Base-by-base conservation (phyloP, 371 early-diverging fungal genomes). In the Apophysomyces variabilis region DNA sequence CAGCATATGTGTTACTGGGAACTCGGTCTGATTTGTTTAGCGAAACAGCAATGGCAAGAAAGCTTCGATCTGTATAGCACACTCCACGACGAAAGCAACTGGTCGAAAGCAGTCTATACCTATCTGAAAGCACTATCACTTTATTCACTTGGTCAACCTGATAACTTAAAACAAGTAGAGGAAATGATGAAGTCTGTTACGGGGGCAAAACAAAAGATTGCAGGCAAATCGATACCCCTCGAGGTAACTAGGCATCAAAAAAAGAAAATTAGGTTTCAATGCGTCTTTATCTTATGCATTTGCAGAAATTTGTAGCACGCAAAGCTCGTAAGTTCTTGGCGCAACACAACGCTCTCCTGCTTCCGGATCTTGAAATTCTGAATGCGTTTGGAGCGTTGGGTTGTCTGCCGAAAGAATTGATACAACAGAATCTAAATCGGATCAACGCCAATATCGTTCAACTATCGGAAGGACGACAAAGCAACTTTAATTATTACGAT, bases 1-100 rank as follows among this genome's bases (percentile, higher is more conserved):
- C 80, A 82, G 50, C 90, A 92, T 61, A 77, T 89, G 35, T 87
- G 89, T 35, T 84, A 84, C 67, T 92, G 92, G 92, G 91, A 91
- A 66, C 70, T 84, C 9, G 86, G 82, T 4, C 66, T 83, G 21
- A 74, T 79, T 37, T 65, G 73, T 45, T 62, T 76, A 57, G 69
- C 76, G 39, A 64, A 85, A 45, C 69, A 73, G 3, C 72, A 84
- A 37, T 91, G 85, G 85, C 60, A 66, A 36, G 74, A 70, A 16
- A 88, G 87, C 0, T 71, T 70, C n/a, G 71, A 80, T 12, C 77
- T 80, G 13, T 89, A 81, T 67, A 81, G 75, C 12, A 75, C 73
- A 0, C 70, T 92, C 41, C 74, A 73, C 62, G 74, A 73, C 58
- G 91, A 92, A 59, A 90, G 87, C 67, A 84, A 87, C 62, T 92